Evolutionary conservation across 352 stramenopile species (phyloP).

Genomic region (Phytophthora foliorum): DNA sequence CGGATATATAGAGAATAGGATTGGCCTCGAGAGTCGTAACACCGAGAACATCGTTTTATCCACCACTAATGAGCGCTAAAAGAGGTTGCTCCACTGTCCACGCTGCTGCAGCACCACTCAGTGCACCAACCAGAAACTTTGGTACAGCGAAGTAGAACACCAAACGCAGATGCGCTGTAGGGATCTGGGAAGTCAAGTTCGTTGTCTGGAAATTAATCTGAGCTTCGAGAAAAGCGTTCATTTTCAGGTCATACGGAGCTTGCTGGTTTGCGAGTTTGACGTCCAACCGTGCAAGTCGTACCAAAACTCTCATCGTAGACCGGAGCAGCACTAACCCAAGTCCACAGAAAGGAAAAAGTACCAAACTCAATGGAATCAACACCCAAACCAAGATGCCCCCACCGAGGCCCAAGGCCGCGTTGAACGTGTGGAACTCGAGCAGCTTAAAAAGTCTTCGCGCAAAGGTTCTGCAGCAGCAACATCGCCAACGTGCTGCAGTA

Average conservation of each 20-base stretch:
- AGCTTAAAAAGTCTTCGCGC: not conserved
- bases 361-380: not conserved
- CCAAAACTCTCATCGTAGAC: not conserved
- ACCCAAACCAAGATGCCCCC: not conserved
- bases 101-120: not conserved
- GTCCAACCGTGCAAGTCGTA: not conserved
- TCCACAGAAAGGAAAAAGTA: not conserved
- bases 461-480: not conserved
- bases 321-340: not conserved
- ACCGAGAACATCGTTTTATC: not conserved
- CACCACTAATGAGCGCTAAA: not conserved
- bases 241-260: not conserved
- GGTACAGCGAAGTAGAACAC: not conserved
- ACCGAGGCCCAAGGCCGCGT: not conserved
- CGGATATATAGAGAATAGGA: not conserved
- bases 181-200: not conserved
- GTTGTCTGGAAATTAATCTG: not conserved
- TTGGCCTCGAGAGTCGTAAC: not conserved
- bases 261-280: not conserved
- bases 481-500: not conserved
- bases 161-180: not conserved
- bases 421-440: conserved; percentile 8
- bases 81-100: conserved; percentile 3
- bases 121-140: not conserved
- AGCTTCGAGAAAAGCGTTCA: not conserved